These are phyloP conservation scores for Coemansia sp. DNA, from an alignment of 192 early-diverging fungal species.

Conservation along the genomic window DNA sequence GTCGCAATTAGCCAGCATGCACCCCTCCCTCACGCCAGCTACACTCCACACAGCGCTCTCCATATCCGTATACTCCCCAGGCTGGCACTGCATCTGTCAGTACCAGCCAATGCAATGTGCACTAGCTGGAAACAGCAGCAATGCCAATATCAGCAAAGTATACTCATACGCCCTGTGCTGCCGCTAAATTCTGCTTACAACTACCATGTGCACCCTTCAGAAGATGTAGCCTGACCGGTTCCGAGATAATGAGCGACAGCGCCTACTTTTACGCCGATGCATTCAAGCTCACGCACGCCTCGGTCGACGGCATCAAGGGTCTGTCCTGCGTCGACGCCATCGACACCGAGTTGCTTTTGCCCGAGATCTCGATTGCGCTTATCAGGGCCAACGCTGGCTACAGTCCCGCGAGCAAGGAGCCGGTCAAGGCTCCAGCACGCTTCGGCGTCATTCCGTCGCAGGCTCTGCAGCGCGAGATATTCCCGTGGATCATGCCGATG, in stretches of 20 bases:
- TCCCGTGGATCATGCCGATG: slow-evolving; percentile 48
- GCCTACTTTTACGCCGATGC: slow-evolving; percentile 54
- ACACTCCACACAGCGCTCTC: not conserved
- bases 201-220: not conserved
- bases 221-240: slow-evolving; percentile 36
- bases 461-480: slow-evolving; percentile 43
- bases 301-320: slow-evolving; percentile 41
- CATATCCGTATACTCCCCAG: not conserved
- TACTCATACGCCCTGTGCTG: not conserved
- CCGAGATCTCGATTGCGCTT: slow-evolving; percentile 29
- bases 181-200: slow-evolving; percentile 1
- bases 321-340: slow-evolving; percentile 34
- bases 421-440: slow-evolving; percentile 25
- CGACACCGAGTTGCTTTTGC: slow-evolving; percentile 22
- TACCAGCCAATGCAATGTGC: too few relatives aligned
- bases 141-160: not conserved
- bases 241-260: slow-evolving; percentile 39
- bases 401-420: slow-evolving; percentile 3
- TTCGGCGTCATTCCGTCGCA: slow-evolving; percentile 35
- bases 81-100: too few relatives aligned
- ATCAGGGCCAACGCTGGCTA: slow-evolving; percentile 44
- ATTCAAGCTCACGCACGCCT: slow-evolving; percentile 34
- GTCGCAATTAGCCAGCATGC: too few relatives aligned
- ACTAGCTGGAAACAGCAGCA: too few relatives aligned
- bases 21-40: too few relatives aligned